Percentiles rank a stretch among this genome's conserved stretches.
Evolutionary conservation across 108 stramenopile genomes (phyloP).

Genomic region (Nannochloropsis granulata): DNA sequence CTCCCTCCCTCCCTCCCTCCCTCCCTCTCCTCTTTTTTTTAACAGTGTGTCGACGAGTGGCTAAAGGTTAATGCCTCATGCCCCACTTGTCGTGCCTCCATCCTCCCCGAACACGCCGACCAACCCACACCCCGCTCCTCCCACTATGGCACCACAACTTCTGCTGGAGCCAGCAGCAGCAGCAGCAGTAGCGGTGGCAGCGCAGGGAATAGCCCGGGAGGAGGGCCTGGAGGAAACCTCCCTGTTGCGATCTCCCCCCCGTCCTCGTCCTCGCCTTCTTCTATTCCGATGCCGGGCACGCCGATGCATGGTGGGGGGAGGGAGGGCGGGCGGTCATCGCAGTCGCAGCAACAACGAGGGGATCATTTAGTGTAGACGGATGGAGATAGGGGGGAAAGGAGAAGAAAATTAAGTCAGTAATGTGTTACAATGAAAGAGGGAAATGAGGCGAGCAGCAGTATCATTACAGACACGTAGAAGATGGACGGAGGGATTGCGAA

Average conservation of each 20-base stretch:
- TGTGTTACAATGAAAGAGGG: no score
- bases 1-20: not conserved
- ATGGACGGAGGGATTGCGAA: no score
- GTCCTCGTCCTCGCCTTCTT: not conserved
- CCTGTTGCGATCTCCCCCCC: not conserved
- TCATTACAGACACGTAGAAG: no score
- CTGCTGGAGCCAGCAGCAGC: not conserved
- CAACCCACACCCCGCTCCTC: not conserved
- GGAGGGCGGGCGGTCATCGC: not conserved
- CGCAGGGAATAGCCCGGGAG: not conserved
- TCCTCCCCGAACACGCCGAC: not conserved
- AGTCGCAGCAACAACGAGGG: not conserved
- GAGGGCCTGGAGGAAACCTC: not conserved
- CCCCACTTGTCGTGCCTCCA: constrained; percentile 12
- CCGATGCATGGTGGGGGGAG: not conserved
- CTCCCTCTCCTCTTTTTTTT: not conserved
- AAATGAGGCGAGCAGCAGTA: no score
- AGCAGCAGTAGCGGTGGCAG: not conserved
- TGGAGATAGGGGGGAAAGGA: no score
- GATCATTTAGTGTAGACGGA: not conserved
- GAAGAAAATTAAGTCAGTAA: no score
- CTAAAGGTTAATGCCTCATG: constrained; percentile 11
- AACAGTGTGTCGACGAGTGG: constrained; percentile 18
- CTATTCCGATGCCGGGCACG: not conserved
- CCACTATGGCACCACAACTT: not conserved